Evolutionary conservation across 495 filamentous ascomycete genomes (phyloP).

Genomic region (Penicillium argentinense): DNA sequence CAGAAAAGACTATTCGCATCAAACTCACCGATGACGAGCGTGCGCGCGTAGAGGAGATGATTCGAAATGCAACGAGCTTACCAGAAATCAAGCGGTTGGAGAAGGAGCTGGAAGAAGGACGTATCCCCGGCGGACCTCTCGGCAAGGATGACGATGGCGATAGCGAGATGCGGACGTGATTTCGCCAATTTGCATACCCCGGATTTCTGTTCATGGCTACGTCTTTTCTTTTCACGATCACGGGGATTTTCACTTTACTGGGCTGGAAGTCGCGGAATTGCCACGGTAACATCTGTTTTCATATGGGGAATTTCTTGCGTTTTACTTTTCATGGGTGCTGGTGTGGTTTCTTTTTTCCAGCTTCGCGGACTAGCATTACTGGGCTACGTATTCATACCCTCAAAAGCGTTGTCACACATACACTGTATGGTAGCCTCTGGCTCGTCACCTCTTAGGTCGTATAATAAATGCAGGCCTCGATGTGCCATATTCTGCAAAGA

Average conservation of each 20-base stretch:
- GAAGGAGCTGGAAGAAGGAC: constrained; percentile 82
- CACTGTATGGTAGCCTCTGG: not conserved
- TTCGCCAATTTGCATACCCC: constrained; percentile 1
- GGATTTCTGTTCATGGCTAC: constrained; percentile 10
- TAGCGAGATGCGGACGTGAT: constrained; percentile 38
- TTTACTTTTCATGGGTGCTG: constrained; percentile 16
- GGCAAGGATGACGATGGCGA: constrained; percentile 39
- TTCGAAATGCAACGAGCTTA: constrained; percentile 80
- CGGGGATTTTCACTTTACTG: constrained; percentile 16
- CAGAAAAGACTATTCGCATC: constrained; percentile 66
- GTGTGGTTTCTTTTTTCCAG: constrained; percentile 3
- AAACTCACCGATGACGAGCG: constrained; percentile 69
- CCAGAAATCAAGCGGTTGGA: constrained; percentile 81
- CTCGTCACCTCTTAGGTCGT: not conserved
- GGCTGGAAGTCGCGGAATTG: constrained; percentile 14
- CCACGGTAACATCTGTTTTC: constrained; percentile 19
- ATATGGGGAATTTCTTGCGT: constrained; percentile 14
- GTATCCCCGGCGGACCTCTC: constrained; percentile 68
- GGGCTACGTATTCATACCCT: constrained; percentile 12
- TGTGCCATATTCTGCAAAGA: too few species aligned
- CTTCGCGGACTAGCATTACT: constrained; percentile 18
- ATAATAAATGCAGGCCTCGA: too few species aligned
- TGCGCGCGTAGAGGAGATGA: constrained; percentile 69
- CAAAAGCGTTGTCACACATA: constrained; percentile 4
- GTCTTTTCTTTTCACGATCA: constrained; percentile 9